A percentile compares a stretch with the other conserved stretches of the same genome.
phyloP scores from a whole-genome alignment of 2,329 filamentous ascomycete species.

The Pyricularia grisea region DNA sequence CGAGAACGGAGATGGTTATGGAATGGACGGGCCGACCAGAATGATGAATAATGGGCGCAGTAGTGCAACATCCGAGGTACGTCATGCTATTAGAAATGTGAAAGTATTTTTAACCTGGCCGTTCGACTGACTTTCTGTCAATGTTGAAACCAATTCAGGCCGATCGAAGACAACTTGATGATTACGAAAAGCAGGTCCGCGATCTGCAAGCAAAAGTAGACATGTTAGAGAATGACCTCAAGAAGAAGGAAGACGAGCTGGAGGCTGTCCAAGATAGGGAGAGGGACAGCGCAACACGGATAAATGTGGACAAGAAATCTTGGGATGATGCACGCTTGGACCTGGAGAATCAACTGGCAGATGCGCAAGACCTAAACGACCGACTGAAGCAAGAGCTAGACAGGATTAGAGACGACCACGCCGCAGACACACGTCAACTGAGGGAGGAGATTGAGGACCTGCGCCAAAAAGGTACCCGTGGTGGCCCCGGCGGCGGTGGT shows the following conservation, averaged over 20 bases:
- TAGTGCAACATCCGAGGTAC: conserved; percentile 4
- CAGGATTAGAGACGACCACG: conserved; percentile 59
- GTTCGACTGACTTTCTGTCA: background rate
- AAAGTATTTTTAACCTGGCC: too few species aligned
- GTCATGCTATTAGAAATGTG: background rate
- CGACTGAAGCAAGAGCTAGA: conserved; percentile 73
- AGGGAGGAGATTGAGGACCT: conserved; percentile 52
- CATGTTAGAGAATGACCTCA: conserved; percentile 58
- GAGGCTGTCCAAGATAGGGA: conserved; percentile 49
- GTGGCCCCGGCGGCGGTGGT: conserved; percentile 16
- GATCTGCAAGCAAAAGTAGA: conserved; percentile 67
- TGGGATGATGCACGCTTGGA: conserved; percentile 56
- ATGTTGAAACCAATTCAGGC: conserved; percentile 5
- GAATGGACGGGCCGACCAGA: background rate
- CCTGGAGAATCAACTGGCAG: conserved; percentile 64
- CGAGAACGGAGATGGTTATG: background rate
- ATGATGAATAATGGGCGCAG: background rate
- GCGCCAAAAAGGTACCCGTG: conserved; percentile 19
- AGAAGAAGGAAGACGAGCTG: conserved; percentile 65
- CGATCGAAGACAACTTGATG: conserved; percentile 52
- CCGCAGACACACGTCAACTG: conserved; percentile 51
- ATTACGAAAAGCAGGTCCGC: conserved; percentile 71
- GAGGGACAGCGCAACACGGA: conserved; percentile 39
- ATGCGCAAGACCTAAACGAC: conserved; percentile 70
- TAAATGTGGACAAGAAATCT: conserved; percentile 57